A percentile compares a stretch with the other conserved stretches of the same genome.
Conservation (phyloP, 352 stramenopile species). For the Plasmopara halstedii region DNA sequence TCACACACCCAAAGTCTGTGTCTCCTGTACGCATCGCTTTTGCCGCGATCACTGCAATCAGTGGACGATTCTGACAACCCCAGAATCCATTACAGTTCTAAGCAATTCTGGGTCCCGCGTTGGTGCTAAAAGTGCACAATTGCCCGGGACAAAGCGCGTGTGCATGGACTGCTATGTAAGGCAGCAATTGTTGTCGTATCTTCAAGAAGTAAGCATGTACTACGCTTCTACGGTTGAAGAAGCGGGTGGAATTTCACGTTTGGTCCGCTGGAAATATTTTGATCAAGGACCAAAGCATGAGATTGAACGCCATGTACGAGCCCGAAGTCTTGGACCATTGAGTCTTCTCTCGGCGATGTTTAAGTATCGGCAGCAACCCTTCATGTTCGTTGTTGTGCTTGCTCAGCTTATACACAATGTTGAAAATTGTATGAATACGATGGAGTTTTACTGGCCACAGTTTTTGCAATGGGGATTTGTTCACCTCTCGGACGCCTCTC, state of each 20-base stretch:
- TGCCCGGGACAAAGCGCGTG: constrained; percentile 14
- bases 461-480: constrained; percentile 61
- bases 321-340: constrained; percentile 33
- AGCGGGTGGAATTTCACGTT: constrained; percentile 37
- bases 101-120: constrained; percentile 2
- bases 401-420: constrained; percentile 52
- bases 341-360: constrained; percentile 54
- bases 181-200: constrained; percentile 36
- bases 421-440: constrained; percentile 42
- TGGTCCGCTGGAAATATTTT: constrained; percentile 52
- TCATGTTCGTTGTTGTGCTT: constrained; percentile 62
- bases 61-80: constrained; percentile 11
- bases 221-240: constrained; percentile 36
- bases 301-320: constrained; percentile 32
- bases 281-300: constrained; percentile 38
- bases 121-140: background rate
- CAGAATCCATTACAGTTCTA: constrained; percentile 9
- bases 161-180: constrained; percentile 52
- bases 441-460: constrained; percentile 68
- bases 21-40: constrained; percentile 40
- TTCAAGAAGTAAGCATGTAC: constrained; percentile 29
- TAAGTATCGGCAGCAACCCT: constrained; percentile 58
- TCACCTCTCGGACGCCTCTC: constrained; percentile 31
- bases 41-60: constrained; percentile 41
- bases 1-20: constrained; percentile 37